Evolutionary conservation across 257 asterid genomes (phyloP), one percentile per base, ranked within the genome.

Genomic region (Rauvolfia tetraphylla): DNA sequence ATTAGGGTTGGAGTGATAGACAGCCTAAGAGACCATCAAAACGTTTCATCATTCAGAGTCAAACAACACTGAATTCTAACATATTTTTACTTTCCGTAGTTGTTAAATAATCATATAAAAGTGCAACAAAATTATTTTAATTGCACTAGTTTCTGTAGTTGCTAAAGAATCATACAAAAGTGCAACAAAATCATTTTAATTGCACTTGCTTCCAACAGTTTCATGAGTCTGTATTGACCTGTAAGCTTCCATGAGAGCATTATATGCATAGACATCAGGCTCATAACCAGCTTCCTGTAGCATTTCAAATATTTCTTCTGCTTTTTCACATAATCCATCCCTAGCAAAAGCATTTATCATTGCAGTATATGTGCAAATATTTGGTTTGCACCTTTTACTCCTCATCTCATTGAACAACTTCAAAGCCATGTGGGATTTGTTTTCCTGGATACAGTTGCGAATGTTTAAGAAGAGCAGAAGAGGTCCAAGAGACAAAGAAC

Each of bases 161-260:
- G 42, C 42, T 14, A 31, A 44, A 34, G 17, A 33, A 61, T 29
- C 68, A 61, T 29, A 14, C 1, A 34, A 29, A 31, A 39, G 22
- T 61, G 68, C 3, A 61, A 63, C 5, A 15, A 63, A 63, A 63
- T 13, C 69, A 33, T 3, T 63, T 31, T 18, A 63, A 33, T 20
- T 38, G 71, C 15, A 20, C 36, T 65, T 36, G 49, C 29, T 36
- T 38, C 5, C 42, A 66, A 36, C 29, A 66, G 14, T 66, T 34
- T 23, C n/a, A 66, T 67, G 18, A 27, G 65, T 25, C 62, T 29
- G 58, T 14, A 22, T 33, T 69, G 75, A 90, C 98, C 97, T 91
- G 86, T 93, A 93, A 81, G 96, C 91, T 84, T 89, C 97, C 95
- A 93, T 90, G 72, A 93, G 97, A 79, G 97, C 97, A 73, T 93